Percentiles rank a stretch among this genome's conserved stretches.
These are phyloP conservation scores for Trichophyton verrucosum DNA, from an alignment of 2,329 filamentous ascomycete species.

Conservation along the genomic window DNA sequence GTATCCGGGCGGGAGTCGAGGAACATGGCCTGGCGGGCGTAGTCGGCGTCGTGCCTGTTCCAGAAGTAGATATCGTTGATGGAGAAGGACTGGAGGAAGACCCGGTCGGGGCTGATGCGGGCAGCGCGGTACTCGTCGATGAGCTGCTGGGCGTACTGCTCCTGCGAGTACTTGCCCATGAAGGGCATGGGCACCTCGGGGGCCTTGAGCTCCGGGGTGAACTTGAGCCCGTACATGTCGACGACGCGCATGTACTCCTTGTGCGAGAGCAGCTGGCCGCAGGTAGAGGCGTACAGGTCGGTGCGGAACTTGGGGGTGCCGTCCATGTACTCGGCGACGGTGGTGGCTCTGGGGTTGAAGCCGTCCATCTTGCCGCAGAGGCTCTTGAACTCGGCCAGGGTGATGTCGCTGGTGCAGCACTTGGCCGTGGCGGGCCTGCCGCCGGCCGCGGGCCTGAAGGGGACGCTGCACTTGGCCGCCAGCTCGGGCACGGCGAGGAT, in stretches of 20 bases:
- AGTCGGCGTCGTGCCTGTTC: slow-evolving; percentile 49
- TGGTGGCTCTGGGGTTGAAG: slow-evolving; percentile 47
- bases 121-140: slow-evolving; percentile 47
- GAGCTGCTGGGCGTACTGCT: slow-evolving; percentile 52
- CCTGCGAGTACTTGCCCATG: slow-evolving; percentile 50
- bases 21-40: slow-evolving; percentile 50
- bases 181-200: slow-evolving; percentile 61
- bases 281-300: slow-evolving; percentile 46
- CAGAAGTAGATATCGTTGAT: slow-evolving; percentile 54
- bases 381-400: slow-evolving; percentile 52
- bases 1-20: slow-evolving; percentile 52
- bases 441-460: slow-evolving; percentile 46
- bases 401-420: slow-evolving; percentile 62
- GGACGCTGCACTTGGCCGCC: slow-evolving; percentile 50
- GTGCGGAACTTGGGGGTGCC: slow-evolving; percentile 52
- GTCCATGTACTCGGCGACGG: slow-evolving; percentile 44
- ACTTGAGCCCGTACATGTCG: slow-evolving; percentile 47
- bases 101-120: slow-evolving; percentile 41
- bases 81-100: slow-evolving; percentile 55
- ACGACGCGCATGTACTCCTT: slow-evolving; percentile 51
- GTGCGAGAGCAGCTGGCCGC: slow-evolving; percentile 49
- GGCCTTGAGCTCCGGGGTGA: slow-evolving; percentile 56
- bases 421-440: slow-evolving; percentile 46
- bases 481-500: slow-evolving; percentile 51
- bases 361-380: slow-evolving; percentile 62